Conservation (phyloP, 2,329 filamentous ascomycete genomes). For the Tolypocladium ophioglossoides region DNA sequence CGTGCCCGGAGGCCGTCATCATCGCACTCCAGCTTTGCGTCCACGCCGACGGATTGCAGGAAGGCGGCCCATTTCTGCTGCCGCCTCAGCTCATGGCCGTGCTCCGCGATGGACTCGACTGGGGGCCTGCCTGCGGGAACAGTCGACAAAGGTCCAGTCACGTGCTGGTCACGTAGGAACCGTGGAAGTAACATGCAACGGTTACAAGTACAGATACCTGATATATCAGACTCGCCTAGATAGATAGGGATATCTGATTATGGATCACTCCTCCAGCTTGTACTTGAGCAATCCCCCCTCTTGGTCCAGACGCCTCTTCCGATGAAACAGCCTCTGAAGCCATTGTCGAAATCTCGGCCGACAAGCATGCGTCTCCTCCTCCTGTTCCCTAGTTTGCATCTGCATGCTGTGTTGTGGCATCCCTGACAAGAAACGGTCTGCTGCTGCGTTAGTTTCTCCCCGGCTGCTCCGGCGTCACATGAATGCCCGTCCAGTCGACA, state of each 20-base stretch:
- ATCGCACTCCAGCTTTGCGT: too few species aligned
- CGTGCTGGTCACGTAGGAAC: too few species aligned
- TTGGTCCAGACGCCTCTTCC: not conserved
- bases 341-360: slow-evolving; percentile 7
- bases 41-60: too few species aligned
- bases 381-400: not conserved
- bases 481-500: slow-evolving; percentile 15
- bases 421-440: not conserved
- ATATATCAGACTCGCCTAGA: not conserved
- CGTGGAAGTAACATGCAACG: not conserved
- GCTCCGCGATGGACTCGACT: too few species aligned
- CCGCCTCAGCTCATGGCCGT: too few species aligned
- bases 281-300: not conserved
- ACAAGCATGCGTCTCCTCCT: not conserved
- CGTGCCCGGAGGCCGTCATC: too few species aligned
- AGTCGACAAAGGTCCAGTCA: too few species aligned
- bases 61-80: too few species aligned
- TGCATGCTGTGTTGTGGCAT: not conserved
- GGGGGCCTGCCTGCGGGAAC: too few species aligned
- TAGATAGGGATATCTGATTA: not conserved
- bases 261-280: not conserved
- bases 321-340: slow-evolving; percentile 6
- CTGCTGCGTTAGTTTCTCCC: slow-evolving; percentile 2
- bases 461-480: slow-evolving; percentile 12
- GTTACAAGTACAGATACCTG: not conserved